Percentiles rank a stretch among this genome's conserved stretches.
Conservation (phyloP, 176 grass and related monocot genomes). For the Carex myosuroides region DNA sequence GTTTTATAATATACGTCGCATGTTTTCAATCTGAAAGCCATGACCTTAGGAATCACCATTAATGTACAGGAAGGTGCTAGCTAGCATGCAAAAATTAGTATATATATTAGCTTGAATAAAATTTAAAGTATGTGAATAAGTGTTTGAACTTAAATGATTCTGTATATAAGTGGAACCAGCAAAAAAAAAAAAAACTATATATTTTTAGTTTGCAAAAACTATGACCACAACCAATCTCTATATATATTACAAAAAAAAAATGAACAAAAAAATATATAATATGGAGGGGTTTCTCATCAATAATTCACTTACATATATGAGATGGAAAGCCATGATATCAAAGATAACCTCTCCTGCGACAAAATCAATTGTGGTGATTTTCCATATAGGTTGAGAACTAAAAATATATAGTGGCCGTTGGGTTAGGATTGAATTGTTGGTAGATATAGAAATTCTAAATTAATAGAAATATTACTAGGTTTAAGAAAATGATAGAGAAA, state of each 20-base stretch:
- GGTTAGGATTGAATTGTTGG: neutral
- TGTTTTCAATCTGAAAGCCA: neutral
- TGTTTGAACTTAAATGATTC: too few species aligned
- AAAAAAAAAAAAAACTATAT: neutral
- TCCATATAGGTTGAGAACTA: neutral
- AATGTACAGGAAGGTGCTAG: neutral
- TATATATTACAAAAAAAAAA: neutral
- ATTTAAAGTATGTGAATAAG: neutral
- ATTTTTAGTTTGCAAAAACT: too few species aligned
- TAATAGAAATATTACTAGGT: neutral
- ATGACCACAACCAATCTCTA: too few species aligned
- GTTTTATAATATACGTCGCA: neutral
- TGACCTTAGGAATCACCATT: neutral
- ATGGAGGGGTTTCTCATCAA: neutral
- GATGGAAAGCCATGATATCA: neutral
- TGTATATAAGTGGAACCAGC: neutral
- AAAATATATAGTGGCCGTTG: neutral
- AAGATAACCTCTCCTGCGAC: neutral
- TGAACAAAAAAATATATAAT: neutral
- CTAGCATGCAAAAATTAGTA: neutral
- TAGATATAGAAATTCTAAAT: neutral
- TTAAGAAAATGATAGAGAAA: neutral
- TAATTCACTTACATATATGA: neutral
- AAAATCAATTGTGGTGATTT: neutral
- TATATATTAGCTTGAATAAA: neutral